Conservation (phyloP, 2,329 filamentous ascomycete species). For the Lasiodiplodia theobromae region DNA sequence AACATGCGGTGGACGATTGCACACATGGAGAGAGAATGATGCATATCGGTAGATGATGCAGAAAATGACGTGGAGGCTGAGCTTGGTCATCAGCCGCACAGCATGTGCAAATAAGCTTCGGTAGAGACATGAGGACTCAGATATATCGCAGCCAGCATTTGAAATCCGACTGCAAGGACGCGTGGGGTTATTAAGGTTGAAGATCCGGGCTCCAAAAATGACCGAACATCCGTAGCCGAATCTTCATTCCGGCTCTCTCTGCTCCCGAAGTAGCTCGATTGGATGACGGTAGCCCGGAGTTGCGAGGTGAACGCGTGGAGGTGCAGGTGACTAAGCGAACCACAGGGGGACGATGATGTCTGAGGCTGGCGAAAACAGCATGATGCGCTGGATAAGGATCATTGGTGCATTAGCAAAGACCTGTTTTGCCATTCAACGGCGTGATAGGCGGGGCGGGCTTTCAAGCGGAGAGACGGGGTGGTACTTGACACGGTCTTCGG, state of each 20-base stretch:
- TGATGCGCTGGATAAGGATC: not conserved
- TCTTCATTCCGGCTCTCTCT: too few relatives aligned
- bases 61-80: conserved; percentile 12
- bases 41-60: not conserved
- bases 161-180: not conserved
- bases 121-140: not conserved
- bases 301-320: not conserved
- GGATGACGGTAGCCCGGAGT: too few relatives aligned
- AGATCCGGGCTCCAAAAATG: too few relatives aligned
- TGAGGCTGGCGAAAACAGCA: not conserved
- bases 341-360: not conserved
- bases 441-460: not conserved
- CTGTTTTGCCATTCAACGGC: not conserved
- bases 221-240: too few relatives aligned
- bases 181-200: too few relatives aligned
- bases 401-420: not conserved
- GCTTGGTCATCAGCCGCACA: not conserved
- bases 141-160: not conserved
- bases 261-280: too few relatives aligned
- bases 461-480: not conserved
- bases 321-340: conserved; percentile 1
- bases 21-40: not conserved
- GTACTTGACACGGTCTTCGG: not conserved
- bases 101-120: not conserved
- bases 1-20: not conserved